Base-by-base conservation (phyloP, 2,329 filamentous ascomycete species). In the Fusarium nygamai region DNA sequence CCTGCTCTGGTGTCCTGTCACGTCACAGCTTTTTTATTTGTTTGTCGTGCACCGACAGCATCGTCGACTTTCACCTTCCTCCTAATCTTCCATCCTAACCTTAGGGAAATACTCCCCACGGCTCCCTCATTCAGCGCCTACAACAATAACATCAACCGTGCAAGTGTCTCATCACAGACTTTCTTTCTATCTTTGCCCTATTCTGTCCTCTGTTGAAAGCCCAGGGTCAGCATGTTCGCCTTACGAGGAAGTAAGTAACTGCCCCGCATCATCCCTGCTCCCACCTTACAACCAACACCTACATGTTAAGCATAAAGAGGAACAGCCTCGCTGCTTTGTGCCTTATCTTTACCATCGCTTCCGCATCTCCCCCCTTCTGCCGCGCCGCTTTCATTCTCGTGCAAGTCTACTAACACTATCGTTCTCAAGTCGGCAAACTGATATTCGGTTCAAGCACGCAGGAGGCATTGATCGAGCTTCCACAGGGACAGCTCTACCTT, bases 401-500 rank as follows among this genome's bases (percentile, higher is more conserved):
- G 33, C 33, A 64, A 50, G 27, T 51, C 29, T 44, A 43, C 74
- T 79, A 59, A 79, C 67, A 19, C 31, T 34, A 27, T 43, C 20
- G 44, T 51, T 43, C 41, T 60, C 17, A 71, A 97, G 94, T 97
- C 77, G 93, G 94, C 84, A 98, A 98, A 85, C 92, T 96, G 80
- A 91, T 98, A 81, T 98, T 98, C 82, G 95, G 97, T 81, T 90
- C 88, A 71, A 90, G 90, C 79, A 94, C 91, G 82, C 96, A 98
- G 83, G 95, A 98, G 86, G 93, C 94, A 54, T 91, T 99, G 81
- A 94, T 98, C 84, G 95, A 98, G 82, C 92, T 99, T 48, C 92
- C 95, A 22, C 95, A 98, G 83, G 96, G 96, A 81, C 95, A 98
- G 84, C 94, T 99, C 50, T 99, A 98, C 84, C 92, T 99, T 76